Evolutionary conservation across 2,329 filamentous ascomycete species (phyloP).

Genomic region (Leptographium wingfieldii): DNA sequence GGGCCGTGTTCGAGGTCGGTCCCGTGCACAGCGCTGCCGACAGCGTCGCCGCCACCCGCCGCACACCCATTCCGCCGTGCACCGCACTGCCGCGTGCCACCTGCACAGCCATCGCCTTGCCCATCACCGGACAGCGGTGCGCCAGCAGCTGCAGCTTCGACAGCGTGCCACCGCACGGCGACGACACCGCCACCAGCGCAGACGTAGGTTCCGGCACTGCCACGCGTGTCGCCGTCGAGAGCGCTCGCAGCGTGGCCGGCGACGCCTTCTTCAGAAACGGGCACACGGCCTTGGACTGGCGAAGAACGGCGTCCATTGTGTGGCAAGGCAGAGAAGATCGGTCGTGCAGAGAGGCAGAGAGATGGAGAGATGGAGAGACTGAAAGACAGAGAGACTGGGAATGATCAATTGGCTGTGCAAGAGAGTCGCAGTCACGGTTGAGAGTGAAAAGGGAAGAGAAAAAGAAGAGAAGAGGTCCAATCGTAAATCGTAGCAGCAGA

Average conservation of each 20-base stretch:
- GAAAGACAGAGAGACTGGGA: not conserved
- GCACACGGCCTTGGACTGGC: constrained; percentile 93
- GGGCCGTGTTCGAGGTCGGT: not conserved
- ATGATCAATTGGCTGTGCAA: not conserved
- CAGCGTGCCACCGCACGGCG: constrained; percentile 81
- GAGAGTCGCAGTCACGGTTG: not conserved
- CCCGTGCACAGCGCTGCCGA: constrained; percentile 10
- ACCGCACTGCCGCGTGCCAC: constrained; percentile 34
- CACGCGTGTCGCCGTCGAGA: constrained; percentile 58
- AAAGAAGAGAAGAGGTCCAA: not conserved
- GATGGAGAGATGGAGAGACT: not conserved
- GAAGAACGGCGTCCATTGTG: constrained; percentile 83
- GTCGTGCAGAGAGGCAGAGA: not conserved
- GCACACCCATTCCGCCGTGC: constrained; percentile 8
- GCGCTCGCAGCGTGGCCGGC: constrained; percentile 76
- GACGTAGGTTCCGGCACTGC: constrained; percentile 20
- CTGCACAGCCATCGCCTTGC: constrained; percentile 89
- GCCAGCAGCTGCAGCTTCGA: constrained; percentile 92
- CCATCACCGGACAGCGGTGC: constrained; percentile 95
- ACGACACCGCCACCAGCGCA: constrained; percentile 22
- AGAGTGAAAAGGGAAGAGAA: not conserved
- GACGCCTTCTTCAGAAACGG: constrained; percentile 94
- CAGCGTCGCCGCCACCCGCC: constrained; percentile 10
- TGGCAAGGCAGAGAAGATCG: too few relatives aligned
- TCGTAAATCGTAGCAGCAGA: not conserved